Percentiles rank a stretch among this genome's conserved stretches.
Evolutionary conservation across 129 eudicot species (phyloP).

Genomic region (Solidago caesia): DNA sequence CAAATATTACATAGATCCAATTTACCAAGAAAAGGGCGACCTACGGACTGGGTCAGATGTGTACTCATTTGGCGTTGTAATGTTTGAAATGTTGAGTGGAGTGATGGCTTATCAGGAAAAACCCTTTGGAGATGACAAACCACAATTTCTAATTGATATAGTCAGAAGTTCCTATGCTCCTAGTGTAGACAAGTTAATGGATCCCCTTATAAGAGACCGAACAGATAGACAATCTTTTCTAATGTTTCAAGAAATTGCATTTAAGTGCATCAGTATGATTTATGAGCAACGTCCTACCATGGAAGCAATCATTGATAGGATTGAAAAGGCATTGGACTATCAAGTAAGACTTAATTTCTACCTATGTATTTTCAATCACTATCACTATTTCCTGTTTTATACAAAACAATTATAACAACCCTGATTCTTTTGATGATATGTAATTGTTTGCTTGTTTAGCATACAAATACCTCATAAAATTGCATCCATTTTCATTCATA

Average conservation of each 20-base stretch:
- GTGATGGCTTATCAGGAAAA: neutral
- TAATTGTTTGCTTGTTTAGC: too few species aligned
- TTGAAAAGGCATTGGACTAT: neutral
- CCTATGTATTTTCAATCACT: too few species aligned
- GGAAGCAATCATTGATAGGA: neutral
- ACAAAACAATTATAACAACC: too few species aligned
- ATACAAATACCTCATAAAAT: too few species aligned
- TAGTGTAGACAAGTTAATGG: neutral
- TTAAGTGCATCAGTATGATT: neutral
- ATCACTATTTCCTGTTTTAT: too few species aligned
- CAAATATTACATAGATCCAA: neutral
- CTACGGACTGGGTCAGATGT: neutral
- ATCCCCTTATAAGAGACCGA: neutral
- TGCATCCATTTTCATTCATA: too few species aligned
- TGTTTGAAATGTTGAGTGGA: constrained; percentile 5
- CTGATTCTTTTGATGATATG: too few species aligned
- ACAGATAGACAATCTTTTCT: neutral
- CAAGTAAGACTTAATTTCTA: neutral
- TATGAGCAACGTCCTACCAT: neutral
- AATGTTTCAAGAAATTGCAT: neutral
- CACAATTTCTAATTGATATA: neutral
- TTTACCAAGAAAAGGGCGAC: neutral
- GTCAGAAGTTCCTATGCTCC: neutral
- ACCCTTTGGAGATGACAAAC: neutral
- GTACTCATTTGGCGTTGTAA: neutral